A percentile compares a stretch with the other conserved stretches of the same genome.
phyloP scores from a whole-genome alignment of 176 grass and related monocot genomes.

The Oryza australiensis region DNA sequence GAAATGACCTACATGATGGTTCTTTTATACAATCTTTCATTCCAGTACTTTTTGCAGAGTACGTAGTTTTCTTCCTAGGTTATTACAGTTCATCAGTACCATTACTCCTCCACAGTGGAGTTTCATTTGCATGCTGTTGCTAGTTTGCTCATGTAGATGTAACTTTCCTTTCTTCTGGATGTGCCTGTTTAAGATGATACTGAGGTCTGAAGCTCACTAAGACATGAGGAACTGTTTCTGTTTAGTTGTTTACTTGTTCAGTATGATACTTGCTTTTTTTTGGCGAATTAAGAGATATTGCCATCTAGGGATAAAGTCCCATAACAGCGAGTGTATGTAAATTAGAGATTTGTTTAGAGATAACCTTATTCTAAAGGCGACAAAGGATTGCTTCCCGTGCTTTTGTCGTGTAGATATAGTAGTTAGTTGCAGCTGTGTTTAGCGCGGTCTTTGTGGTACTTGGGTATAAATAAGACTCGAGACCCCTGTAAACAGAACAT shows the following conservation, averaged over 20 bases:
- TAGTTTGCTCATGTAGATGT: neutral
- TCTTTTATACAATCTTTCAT: neutral
- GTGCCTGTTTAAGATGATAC: neutral
- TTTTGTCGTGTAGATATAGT: too few species aligned
- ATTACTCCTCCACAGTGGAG: neutral
- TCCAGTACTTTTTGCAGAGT: neutral
- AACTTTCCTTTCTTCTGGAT: neutral
- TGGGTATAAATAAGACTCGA: too few species aligned
- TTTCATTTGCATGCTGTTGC: neutral
- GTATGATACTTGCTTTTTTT: neutral
- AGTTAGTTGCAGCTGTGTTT: too few species aligned
- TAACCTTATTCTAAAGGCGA: too few species aligned
- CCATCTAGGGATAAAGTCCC: too few species aligned
- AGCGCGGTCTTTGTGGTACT: too few species aligned
- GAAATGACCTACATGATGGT: neutral
- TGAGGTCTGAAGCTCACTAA: conserved; percentile 4
- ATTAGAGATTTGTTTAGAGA: too few species aligned
- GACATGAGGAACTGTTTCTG: neutral
- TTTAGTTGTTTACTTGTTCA: neutral
- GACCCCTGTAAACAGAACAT: too few species aligned
- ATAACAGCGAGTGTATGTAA: too few species aligned
- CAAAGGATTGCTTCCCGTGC: too few species aligned
- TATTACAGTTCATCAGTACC: neutral
- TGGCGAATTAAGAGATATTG: neutral
- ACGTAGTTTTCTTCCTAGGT: too few species aligned